These are phyloP conservation scores for Porphyra umbilicalis DNA, from an alignment of 31 red algal species.

Conservation along the genomic window DNA sequence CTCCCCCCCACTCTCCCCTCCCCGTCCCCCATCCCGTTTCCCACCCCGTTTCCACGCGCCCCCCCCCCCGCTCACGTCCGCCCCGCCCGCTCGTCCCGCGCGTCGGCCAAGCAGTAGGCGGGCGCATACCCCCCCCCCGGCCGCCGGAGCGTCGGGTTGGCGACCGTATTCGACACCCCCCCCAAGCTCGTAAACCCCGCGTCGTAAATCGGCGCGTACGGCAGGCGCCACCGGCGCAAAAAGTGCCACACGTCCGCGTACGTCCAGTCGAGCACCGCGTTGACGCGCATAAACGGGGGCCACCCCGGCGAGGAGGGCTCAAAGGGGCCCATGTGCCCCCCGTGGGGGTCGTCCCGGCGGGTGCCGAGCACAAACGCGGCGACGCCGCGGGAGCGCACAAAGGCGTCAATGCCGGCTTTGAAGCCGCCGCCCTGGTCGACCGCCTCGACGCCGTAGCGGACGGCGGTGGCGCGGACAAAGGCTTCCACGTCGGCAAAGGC, in stretches of 20 bases:
- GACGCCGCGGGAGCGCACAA: constrained; percentile 12
- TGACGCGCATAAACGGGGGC: constrained; percentile 92
- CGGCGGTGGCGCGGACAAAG: constrained; percentile 46
- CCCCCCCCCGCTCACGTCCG: not conserved
- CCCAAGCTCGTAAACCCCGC: constrained; percentile 86
- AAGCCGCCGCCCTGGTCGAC: constrained; percentile 53
- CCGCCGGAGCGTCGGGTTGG: constrained; percentile 24
- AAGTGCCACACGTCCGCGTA: constrained; percentile 90
- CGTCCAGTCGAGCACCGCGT: constrained; percentile 85
- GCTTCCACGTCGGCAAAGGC: constrained; percentile 53
- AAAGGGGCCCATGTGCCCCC: constrained; percentile 62
- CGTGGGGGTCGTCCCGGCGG: constrained; percentile 72
- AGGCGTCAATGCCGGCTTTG: constrained; percentile 43
- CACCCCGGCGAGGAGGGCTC: constrained; percentile 68
- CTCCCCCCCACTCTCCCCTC: too few species aligned
- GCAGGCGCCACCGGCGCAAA: constrained; percentile 50
- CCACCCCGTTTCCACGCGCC: not conserved
- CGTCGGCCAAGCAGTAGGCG: not conserved
- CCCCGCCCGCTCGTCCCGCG: not conserved
- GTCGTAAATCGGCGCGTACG: constrained; percentile 81
- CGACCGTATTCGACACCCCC: constrained; percentile 25
- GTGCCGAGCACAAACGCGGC: constrained; percentile 93
- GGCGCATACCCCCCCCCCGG: not conserved
- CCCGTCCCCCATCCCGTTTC: not conserved
- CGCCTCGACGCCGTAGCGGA: constrained; percentile 15